Conservation (phyloP, 805 yeast genomes). For the Suhomyces sp. region DNA sequence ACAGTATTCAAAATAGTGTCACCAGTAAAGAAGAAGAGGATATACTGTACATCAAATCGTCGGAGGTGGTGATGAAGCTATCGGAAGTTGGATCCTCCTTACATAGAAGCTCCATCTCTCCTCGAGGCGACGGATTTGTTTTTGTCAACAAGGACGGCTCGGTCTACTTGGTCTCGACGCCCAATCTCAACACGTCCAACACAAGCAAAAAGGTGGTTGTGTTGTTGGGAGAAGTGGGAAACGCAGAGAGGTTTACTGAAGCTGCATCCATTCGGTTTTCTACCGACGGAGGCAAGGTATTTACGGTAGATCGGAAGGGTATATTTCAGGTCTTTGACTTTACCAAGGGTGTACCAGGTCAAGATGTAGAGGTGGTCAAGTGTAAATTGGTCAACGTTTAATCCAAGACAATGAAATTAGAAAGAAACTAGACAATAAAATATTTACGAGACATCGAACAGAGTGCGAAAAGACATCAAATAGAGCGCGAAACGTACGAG, state of each 20-base stretch:
- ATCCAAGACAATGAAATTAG: neutral
- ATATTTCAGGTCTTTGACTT: constrained; percentile 76
- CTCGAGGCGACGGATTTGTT: constrained; percentile 83
- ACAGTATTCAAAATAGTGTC: constrained; percentile 19
- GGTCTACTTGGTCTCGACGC: constrained; percentile 65
- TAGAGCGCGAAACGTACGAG: too few relatives aligned
- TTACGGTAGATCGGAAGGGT: constrained; percentile 79
- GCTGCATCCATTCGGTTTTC: constrained; percentile 79
- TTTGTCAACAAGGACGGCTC: constrained; percentile 76
- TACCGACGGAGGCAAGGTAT: constrained; percentile 75
- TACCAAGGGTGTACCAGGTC: constrained; percentile 76
- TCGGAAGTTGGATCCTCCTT: constrained; percentile 81
- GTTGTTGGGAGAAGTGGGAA: constrained; percentile 72
- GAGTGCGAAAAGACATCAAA: neutral
- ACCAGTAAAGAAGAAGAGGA: constrained; percentile 20
- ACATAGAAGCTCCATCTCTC: constrained; percentile 72
- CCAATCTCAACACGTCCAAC: constrained; percentile 33
- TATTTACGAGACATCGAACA: neutral
- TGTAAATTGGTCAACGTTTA: constrained; percentile 52
- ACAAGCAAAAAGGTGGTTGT: constrained; percentile 45
- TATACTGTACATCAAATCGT: constrained; percentile 21
- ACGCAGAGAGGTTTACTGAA: constrained; percentile 67
- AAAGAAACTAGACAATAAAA: neutral
- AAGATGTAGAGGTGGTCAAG: constrained; percentile 61
- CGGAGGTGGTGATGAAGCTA: constrained; percentile 46